Conservation (phyloP, 202 grass and related monocot genomes). For the Carex arenaria region DNA sequence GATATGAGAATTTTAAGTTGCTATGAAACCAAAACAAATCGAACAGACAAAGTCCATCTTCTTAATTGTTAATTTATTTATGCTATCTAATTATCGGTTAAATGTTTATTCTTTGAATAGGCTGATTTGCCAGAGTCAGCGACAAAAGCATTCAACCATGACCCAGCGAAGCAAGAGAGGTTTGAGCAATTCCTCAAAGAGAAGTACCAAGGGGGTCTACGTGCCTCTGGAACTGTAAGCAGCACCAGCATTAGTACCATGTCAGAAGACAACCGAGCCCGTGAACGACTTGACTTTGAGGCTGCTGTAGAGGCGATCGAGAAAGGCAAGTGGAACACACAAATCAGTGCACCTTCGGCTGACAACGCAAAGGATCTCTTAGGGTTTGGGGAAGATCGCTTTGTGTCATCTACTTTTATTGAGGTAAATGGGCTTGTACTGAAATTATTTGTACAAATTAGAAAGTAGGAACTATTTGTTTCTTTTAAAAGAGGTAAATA, state of each 20-base stretch:
- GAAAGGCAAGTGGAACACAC: conserved; percentile 46
- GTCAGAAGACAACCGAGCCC: conserved; percentile 78
- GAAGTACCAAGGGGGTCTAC: conserved; percentile 80
- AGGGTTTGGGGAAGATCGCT: conserved; percentile 48
- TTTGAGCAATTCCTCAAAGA: conserved; percentile 91
- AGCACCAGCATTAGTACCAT: conserved; percentile 27
- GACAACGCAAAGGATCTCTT: conserved; percentile 29
- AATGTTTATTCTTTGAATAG: conserved; percentile 39
- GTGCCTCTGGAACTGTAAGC: conserved; percentile 36
- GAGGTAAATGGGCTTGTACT: conserved; percentile 44
- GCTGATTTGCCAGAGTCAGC: conserved; percentile 47
- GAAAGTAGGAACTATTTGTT: neutral
- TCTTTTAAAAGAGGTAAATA: neutral
- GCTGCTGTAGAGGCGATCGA: conserved; percentile 81
- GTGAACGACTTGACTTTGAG: conserved; percentile 91
- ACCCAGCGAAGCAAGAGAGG: conserved; percentile 78
- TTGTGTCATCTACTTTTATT: conserved; percentile 53
- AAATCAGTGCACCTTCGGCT: conserved; percentile 25
- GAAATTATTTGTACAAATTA: neutral
- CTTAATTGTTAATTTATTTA: conserved; percentile 12
- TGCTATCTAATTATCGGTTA: conserved; percentile 26
- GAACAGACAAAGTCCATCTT: neutral
- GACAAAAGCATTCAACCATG: conserved; percentile 67
- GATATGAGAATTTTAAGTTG: neutral
- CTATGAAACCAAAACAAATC: neutral